phyloP scores from a whole-genome alignment of 257 asterid species.

The Solanum medicagineum region DNA sequence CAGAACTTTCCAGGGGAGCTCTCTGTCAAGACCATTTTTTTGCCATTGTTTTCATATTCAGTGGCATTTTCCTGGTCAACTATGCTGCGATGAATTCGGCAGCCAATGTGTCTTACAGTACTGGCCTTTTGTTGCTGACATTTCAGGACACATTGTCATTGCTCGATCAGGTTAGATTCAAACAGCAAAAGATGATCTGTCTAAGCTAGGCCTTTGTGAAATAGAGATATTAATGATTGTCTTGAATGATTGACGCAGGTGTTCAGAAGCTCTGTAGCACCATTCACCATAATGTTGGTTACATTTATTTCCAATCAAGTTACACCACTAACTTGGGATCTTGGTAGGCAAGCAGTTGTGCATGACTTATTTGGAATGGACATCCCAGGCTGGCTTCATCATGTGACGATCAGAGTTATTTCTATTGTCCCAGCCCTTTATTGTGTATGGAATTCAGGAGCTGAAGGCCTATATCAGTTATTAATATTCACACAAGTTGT shows the following conservation, averaged over 20 bases:
- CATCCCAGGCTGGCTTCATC: conserved; percentile 91
- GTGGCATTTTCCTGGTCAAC: conserved; percentile 76
- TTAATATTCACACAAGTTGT: conserved; percentile 70
- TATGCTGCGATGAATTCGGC: conserved; percentile 59
- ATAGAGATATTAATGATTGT: neutral
- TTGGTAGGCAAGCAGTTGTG: conserved; percentile 49
- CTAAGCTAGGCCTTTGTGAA: neutral
- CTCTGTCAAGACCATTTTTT: conserved; percentile 74
- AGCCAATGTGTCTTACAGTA: conserved; percentile 49
- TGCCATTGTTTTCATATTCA: conserved; percentile 64
- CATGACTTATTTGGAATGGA: conserved; percentile 57
- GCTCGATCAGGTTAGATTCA: conserved; percentile 70
- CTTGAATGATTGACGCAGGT: conserved; percentile 42
- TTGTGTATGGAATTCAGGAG: conserved; percentile 77
- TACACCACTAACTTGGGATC: conserved; percentile 68
- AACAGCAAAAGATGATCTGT: neutral
- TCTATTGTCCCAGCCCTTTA: conserved; percentile 80
- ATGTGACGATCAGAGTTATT: conserved; percentile 67
- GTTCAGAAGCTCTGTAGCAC: conserved; percentile 53
- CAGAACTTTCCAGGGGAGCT: conserved; percentile 35
- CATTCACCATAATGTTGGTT: conserved; percentile 40
- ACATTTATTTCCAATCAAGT: conserved; percentile 66
- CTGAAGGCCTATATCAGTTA: conserved; percentile 81
- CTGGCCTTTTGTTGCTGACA: conserved; percentile 59
- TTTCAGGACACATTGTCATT: conserved; percentile 80